Percentiles rank a stretch among this genome's conserved stretches.
Conservation (phyloP, 2,329 filamentous ascomycete genomes). For the Aureobasidium sp. region DNA sequence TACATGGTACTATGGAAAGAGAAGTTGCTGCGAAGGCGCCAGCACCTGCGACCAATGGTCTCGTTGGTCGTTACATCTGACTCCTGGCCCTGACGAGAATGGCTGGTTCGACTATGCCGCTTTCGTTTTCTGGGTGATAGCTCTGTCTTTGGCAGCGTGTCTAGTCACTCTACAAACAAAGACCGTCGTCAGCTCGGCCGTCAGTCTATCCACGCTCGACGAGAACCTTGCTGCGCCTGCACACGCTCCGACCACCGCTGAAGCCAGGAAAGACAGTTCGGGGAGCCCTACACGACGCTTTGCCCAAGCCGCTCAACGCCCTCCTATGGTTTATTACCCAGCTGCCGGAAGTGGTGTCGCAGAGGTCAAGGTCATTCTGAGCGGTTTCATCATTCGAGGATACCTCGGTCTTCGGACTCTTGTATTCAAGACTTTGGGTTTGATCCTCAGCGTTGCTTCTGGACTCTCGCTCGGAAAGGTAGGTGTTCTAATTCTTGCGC, state of each 20-base stretch:
- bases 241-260: slow-evolving; percentile 36
- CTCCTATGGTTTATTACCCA: slow-evolving; percentile 89
- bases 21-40: slow-evolving; percentile 54
- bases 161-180: slow-evolving; percentile 82
- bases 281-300: slow-evolving; percentile 36
- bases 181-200: slow-evolving; percentile 83
- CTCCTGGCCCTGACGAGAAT: slow-evolving; percentile 41
- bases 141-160: slow-evolving; percentile 66
- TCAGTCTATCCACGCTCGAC: slow-evolving; percentile 80
- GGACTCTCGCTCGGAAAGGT: slow-evolving; percentile 83
- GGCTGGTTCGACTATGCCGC: slow-evolving; percentile 69
- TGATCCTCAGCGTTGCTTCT: slow-evolving; percentile 85
- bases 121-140: slow-evolving; percentile 66
- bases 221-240: slow-evolving; percentile 71
- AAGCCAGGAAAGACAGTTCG: slow-evolving; percentile 30
- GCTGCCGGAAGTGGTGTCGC: slow-evolving; percentile 94
- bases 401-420: slow-evolving; percentile 87
- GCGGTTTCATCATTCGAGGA: slow-evolving; percentile 91
- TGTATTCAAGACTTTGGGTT: slow-evolving; percentile 71
- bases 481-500: too few relatives aligned
- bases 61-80: slow-evolving; percentile 56
- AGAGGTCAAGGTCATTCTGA: slow-evolving; percentile 96
- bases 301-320: slow-evolving; percentile 35
- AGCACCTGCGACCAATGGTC: slow-evolving; percentile 53
- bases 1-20: slow-evolving; percentile 66